Percentiles rank a stretch among this genome's conserved stretches.
phyloP scores from a whole-genome alignment of 495 filamentous ascomycete species.

The Trichodelitschia bisporula region DNA sequence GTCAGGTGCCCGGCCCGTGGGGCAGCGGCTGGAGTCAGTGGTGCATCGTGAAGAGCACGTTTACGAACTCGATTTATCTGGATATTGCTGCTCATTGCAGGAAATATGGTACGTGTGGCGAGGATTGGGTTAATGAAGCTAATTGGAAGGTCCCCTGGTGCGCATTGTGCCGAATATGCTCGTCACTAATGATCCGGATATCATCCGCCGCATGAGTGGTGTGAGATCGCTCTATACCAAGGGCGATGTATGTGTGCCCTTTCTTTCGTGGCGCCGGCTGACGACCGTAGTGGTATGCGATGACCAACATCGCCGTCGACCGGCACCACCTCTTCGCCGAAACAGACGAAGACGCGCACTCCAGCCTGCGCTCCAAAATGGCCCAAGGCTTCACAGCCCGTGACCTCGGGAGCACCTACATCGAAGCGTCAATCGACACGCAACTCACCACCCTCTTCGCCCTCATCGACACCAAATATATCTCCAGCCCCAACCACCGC shows the following conservation, averaged over 20 bases:
- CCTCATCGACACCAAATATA: constrained; percentile 2
- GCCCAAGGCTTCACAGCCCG: constrained; percentile 3
- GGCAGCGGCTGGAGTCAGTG: too few relatives aligned
- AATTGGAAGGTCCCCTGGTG: constrained; percentile 7
- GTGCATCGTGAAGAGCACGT: too few relatives aligned
- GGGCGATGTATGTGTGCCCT: too few relatives aligned
- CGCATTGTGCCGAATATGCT: constrained; percentile 13
- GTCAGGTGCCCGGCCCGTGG: too few relatives aligned
- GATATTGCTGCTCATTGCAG: too few relatives aligned
- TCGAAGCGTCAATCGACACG: constrained; percentile 2
- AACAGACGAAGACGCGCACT: constrained; percentile 5
- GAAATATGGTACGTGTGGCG: too few relatives aligned
- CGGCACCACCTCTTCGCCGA: constrained; percentile 8
- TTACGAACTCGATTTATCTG: too few relatives aligned
- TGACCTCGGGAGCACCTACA: too few relatives aligned
- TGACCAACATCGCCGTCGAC: constrained; percentile 8
- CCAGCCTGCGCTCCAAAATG: constrained; percentile 5
- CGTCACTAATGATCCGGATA: constrained; percentile 11
- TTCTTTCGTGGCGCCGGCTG: too few relatives aligned
- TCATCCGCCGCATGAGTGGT: constrained; percentile 13
- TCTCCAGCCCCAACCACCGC: background rate
- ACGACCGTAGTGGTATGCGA: constrained; percentile 10
- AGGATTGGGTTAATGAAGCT: too few relatives aligned
- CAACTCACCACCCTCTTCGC: constrained; percentile 1
- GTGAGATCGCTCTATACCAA: constrained; percentile 15